Evolutionary conservation across 805 yeast species (phyloP).

Genomic region (Priceomyces medius): DNA sequence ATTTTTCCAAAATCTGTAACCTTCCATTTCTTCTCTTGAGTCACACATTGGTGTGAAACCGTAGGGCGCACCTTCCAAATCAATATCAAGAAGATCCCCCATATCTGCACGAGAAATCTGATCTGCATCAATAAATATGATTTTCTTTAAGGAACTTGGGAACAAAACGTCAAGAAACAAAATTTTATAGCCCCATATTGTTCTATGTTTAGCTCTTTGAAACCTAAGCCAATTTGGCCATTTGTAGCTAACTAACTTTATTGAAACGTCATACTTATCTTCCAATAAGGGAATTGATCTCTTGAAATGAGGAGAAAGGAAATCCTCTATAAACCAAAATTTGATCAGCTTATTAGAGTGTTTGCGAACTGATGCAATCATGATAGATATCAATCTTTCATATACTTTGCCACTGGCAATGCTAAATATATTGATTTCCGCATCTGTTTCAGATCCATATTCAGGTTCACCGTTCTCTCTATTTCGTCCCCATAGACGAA

Average conservation of each 20-base stretch:
- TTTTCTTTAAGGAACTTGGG: conserved; percentile 71
- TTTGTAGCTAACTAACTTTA: conserved; percentile 76
- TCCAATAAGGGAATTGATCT: conserved; percentile 60
- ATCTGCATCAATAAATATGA: conserved; percentile 85
- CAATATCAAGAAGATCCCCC: conserved; percentile 63
- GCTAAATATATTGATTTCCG: conserved; percentile 75
- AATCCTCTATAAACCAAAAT: conserved; percentile 86
- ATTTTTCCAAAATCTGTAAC: conserved; percentile 85
- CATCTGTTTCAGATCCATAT: no score
- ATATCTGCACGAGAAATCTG: conserved; percentile 78
- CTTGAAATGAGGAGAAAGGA: conserved; percentile 69
- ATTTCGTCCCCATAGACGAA: neutral
- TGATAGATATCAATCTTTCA: conserved; percentile 71
- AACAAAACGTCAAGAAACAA: conserved; percentile 83
- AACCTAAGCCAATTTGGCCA: conserved; percentile 92
- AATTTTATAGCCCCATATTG: conserved; percentile 86
- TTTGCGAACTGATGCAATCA: conserved; percentile 73
- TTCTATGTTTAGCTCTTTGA: conserved; percentile 76
- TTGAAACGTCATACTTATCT: conserved; percentile 57
- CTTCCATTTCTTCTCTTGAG: conserved; percentile 75
- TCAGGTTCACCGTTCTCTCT: conserved; percentile 9
- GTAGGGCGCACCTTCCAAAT: conserved; percentile 78
- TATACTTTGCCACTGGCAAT: conserved; percentile 81
- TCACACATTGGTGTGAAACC: conserved; percentile 89
- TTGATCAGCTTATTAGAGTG: conserved; percentile 60